These are phyloP conservation scores for Scenedesmus sp. DNA, from an alignment of 163 green algal species.

Conservation along the genomic window DNA sequence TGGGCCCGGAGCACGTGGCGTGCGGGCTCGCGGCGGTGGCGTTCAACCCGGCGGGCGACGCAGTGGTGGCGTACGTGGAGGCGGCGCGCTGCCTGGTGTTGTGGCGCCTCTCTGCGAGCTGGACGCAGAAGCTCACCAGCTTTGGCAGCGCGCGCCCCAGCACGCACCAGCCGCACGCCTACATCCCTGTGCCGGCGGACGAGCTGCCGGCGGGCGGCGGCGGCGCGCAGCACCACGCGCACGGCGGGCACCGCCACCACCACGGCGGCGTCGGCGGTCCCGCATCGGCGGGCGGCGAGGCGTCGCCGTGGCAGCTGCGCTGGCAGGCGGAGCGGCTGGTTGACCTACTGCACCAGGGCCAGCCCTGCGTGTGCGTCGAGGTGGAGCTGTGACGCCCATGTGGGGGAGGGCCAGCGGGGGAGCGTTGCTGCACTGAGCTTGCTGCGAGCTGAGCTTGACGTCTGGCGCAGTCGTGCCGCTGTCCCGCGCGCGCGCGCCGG, in stretches of 20 bases:
- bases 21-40: constrained; percentile 24
- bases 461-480: no score
- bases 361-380: constrained; percentile 12
- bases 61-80: constrained; percentile 15
- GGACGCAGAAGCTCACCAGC: constrained; percentile 32
- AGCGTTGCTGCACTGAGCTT: no score
- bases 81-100: constrained; percentile 9
- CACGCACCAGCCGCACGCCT: constrained; percentile 20
- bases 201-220: not conserved
- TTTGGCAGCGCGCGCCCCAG: constrained; percentile 21
- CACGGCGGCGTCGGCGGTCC: no score
- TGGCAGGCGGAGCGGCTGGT: constrained; percentile 1
- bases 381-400: constrained; percentile 9
- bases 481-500: no score
- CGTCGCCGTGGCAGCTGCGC: constrained; percentile 1
- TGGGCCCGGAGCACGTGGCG: constrained; percentile 5
- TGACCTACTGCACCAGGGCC: constrained; percentile 25
- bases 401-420: no score
- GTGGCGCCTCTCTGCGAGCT: constrained; percentile 21
- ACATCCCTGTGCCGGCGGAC: constrained; percentile 6
- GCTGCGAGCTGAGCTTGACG: no score
- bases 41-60: constrained; percentile 40
- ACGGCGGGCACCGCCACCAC: constrained; percentile 9
- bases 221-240: constrained; percentile 3
- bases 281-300: not conserved